These are phyloP conservation scores for Trypanosomatidae sp. DNA, from an alignment of 208 protist species.

Conservation along the genomic window DNA sequence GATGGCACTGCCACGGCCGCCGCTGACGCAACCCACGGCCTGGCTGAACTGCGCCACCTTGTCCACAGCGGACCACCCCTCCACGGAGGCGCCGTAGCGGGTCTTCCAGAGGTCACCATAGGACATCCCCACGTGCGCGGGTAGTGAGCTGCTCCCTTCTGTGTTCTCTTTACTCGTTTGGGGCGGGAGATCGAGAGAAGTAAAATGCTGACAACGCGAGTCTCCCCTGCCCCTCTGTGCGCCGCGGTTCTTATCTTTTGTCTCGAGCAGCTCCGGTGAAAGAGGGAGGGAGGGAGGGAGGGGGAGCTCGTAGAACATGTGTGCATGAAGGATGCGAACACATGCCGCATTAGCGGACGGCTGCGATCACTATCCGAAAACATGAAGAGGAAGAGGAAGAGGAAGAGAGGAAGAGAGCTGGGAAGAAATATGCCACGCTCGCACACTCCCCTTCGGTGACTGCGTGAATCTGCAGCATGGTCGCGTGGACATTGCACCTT, in stretches of 20 bases:
- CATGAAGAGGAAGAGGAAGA: too few species aligned
- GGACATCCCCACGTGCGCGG: conserved; percentile 4
- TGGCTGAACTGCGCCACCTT: conserved; percentile 77
- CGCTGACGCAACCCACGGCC: conserved; percentile 72
- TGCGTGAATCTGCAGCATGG: background rate
- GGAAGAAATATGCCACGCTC: background rate
- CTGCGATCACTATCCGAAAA: background rate
- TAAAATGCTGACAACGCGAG: background rate
- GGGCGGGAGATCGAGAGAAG: background rate
- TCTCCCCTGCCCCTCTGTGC: background rate
- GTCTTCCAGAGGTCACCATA: conserved; percentile 2
- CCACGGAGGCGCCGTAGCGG: conserved; percentile 23
- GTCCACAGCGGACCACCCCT: conserved; percentile 72
- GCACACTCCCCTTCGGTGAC: background rate
- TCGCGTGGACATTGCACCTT: too few species aligned
- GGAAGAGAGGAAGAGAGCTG: background rate
- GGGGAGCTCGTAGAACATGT: too few species aligned
- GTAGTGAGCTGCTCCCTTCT: background rate
- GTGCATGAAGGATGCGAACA: background rate
- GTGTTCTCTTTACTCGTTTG: background rate
- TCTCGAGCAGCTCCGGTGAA: background rate
- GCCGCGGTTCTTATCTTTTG: background rate
- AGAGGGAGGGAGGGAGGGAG: background rate
- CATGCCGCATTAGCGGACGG: background rate
- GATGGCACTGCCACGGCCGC: conserved; percentile 63